Conservation (phyloP, 768 basidiomycete species). For the Macrolepiota albuminosa region DNA sequence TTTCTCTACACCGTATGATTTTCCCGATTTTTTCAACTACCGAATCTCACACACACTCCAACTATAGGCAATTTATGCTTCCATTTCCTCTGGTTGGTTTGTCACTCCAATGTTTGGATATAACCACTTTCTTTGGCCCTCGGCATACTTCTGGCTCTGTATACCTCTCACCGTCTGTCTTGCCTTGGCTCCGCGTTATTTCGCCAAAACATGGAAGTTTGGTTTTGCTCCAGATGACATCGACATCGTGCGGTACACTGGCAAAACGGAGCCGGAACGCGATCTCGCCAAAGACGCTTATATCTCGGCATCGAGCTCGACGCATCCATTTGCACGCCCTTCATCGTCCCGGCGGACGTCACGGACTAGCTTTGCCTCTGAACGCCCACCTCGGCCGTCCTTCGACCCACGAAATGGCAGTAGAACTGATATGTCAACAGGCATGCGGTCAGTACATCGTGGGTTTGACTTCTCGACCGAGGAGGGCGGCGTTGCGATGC, state of each 20-base stretch:
- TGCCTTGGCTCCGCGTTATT: constrained; percentile 77
- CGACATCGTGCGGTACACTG: constrained; percentile 72
- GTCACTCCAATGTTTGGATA: constrained; percentile 71
- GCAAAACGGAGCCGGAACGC: constrained; percentile 60
- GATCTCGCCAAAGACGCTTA: constrained; percentile 44
- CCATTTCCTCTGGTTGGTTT: constrained; percentile 77
- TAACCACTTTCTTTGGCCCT: constrained; percentile 72
- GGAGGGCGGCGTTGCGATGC: constrained; percentile 83
- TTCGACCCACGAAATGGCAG: constrained; percentile 44
- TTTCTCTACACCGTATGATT: constrained; percentile 70
- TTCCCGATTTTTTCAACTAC: background rate
- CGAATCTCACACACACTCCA: background rate
- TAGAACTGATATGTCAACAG: constrained; percentile 87
- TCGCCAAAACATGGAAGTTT: constrained; percentile 66
- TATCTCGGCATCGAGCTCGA: constrained; percentile 22
- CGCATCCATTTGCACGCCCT: constrained; percentile 24
- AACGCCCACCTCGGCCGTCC: constrained; percentile 28
- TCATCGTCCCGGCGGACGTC: constrained; percentile 22
- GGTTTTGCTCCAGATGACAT: constrained; percentile 77
- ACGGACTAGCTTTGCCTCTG: constrained; percentile 36
- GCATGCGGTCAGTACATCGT: constrained; percentile 60
- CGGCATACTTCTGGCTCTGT: constrained; percentile 86
- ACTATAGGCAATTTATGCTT: constrained; percentile 77
- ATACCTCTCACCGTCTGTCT: constrained; percentile 68
- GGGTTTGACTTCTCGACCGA: constrained; percentile 89